Base-by-base conservation (phyloP, 2,329 filamentous ascomycete genomes). In the Botrytis squamosa region DNA sequence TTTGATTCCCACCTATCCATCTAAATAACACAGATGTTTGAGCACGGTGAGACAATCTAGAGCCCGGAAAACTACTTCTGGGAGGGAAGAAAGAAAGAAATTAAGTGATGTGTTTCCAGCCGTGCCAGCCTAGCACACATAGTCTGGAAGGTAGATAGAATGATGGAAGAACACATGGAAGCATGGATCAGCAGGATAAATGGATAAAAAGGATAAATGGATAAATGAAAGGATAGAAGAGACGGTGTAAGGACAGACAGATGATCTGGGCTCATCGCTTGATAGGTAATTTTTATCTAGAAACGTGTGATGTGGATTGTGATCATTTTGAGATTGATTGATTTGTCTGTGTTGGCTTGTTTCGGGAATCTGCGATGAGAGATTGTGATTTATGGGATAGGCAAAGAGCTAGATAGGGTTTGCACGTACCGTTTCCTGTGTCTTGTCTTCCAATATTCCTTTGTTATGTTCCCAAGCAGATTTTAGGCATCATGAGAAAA, bases 301-400 rank as follows among this genome's bases (percentile, higher is more conserved):
- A 65, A 46, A 65, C 42, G 63, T 46, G 42, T 46, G 22, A 38
- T 44, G 63, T 65, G 63, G 63, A 46, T 65, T 59, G 20, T 59
- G 59, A 22, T 38, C 25, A 62, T 38, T 62, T 25, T 62, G 55
- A 59, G 55, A 59, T 33, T 59, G n/a, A 33, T 59, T 33, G 55
- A 55, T 55, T 29, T 59, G n/a, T 59, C 55, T 33, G 55, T 59
- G 55, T 33, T 59, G 55, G 55, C 10, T 33, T 36, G 64, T 66
- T 49, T 66, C 64, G 64, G 64, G 44, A 52, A 66, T 66, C 44
- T 66, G 64, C 64, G 64, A 66, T 49, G 44, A 33, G 63, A 46
- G 25, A 49, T 49, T 66, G 29, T 49, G 29, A 33, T 66, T 49
- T 36, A 66, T 66, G 42, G 63, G 42, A 64, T 65, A 33, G 40